Evolutionary conservation across 2,329 filamentous ascomycete genomes (phyloP).

Genomic region (Exophiala spinifera): DNA sequence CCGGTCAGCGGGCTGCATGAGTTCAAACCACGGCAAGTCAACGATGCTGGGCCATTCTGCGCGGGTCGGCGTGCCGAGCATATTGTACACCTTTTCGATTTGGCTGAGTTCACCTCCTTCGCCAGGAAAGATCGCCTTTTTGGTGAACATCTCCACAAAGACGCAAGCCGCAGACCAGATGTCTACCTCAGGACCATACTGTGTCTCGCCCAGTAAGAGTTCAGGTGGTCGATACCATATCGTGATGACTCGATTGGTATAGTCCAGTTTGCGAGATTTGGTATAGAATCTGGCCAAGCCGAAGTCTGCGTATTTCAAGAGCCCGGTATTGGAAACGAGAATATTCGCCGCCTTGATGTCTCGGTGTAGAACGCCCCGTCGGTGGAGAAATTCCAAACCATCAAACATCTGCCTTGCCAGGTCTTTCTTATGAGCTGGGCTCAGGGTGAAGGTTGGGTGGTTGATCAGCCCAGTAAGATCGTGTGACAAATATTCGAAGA

Average conservation of each 20-base stretch:
- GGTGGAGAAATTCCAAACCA: constrained; percentile 88
- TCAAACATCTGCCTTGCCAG: constrained; percentile 90
- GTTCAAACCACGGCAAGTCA: constrained; percentile 97
- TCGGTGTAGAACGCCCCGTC: constrained; percentile 87
- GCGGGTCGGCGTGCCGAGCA: constrained; percentile 82
- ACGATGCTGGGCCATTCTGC: constrained; percentile 82
- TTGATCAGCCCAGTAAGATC: constrained; percentile 93
- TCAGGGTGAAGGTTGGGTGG: constrained; percentile 85
- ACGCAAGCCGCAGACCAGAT: constrained; percentile 98
- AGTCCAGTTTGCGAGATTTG: constrained; percentile 86
- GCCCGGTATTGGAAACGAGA: constrained; percentile 81
- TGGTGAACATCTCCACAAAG: constrained; percentile 92
- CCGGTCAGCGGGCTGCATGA: constrained; percentile 74
- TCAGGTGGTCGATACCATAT: constrained; percentile 97
- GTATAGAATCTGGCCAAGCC: constrained; percentile 94
- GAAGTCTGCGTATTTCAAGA: constrained; percentile 92
- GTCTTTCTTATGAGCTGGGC: constrained; percentile 84
- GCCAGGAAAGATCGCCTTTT: constrained; percentile 89
- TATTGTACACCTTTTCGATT: constrained; percentile 91
- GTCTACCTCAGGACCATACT: constrained; percentile 85
- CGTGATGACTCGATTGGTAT: constrained; percentile 97
- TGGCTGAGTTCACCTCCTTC: constrained; percentile 95
- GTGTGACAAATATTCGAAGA: constrained; percentile 96
- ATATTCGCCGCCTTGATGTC: constrained; percentile 99
- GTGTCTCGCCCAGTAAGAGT: constrained; percentile 83